Conservation (phyloP, 1,284 basidiomycete genomes). For the Marasmius fiardii region DNA sequence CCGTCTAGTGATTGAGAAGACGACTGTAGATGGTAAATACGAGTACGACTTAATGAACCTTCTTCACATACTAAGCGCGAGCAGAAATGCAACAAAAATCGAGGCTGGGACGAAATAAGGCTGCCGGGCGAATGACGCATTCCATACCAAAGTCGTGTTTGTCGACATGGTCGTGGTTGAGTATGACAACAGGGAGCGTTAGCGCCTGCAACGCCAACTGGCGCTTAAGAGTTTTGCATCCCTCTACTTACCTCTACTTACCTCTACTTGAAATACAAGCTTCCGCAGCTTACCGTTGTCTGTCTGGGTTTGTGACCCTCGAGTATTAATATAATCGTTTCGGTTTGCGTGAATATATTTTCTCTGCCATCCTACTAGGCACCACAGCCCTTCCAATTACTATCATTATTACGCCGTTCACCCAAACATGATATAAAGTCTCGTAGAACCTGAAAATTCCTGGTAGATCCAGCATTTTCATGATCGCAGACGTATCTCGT, state of each 20-base stretch:
- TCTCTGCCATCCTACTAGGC: background rate
- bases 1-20: conserved; percentile 38
- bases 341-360: background rate
- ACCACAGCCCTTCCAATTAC: background rate
- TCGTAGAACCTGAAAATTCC: background rate
- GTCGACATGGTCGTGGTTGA: background rate
- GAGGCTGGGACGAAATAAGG: conserved; percentile 9
- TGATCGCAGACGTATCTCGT: conserved; percentile 2
- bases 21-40: conserved; percentile 10
- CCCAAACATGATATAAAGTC: background rate
- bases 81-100: conserved; percentile 11
- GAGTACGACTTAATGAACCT: background rate
- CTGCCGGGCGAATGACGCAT: background rate
- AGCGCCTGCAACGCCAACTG: background rate
- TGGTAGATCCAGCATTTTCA: conserved; percentile 2
- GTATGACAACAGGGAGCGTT: background rate
- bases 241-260: no score
- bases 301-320: no score
- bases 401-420: background rate
- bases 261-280: no score
- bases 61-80: conserved; percentile 12
- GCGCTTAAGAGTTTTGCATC: no score
- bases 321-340: no score
- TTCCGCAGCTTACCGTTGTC: no score
- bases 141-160: background rate